Conservation (phyloP, 176 grass and related monocot genomes). For the Avena eriantha region DNA sequence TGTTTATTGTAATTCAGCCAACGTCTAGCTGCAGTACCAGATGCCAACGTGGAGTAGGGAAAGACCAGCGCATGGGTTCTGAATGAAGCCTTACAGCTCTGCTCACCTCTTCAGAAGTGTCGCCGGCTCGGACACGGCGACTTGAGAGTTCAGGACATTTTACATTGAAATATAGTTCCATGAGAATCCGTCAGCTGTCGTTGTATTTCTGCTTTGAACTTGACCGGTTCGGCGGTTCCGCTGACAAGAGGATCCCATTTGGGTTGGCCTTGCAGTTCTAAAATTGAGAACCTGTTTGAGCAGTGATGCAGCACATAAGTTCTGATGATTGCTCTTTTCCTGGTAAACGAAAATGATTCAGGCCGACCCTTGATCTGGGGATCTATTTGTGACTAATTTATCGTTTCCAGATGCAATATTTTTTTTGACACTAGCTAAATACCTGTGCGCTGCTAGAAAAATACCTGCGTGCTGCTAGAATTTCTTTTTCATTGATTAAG, state of each 20-base stretch:
- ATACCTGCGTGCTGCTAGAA: too few species aligned
- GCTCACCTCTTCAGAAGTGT: slow-evolving; percentile 5
- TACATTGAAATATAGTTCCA: background rate
- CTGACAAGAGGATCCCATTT: background rate
- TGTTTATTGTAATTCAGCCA: background rate
- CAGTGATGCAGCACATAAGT: background rate
- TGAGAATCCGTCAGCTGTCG: background rate
- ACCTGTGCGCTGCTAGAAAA: too few species aligned
- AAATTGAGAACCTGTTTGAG: background rate
- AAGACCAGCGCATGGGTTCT: background rate
- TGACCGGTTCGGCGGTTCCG: background rate
- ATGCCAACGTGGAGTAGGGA: background rate
- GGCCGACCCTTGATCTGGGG: background rate
- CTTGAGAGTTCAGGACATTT: background rate
- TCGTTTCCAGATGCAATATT: background rate
- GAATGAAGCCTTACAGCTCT: background rate
- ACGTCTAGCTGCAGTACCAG: background rate
- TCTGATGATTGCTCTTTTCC: background rate
- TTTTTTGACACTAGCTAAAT: background rate
- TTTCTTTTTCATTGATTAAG: too few species aligned
- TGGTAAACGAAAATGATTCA: background rate
- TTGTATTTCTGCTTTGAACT: background rate
- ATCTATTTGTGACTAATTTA: background rate
- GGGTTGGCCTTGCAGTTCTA: background rate
- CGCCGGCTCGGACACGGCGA: background rate